These are phyloP conservation scores for Pyricularia grisea DNA, from an alignment of 2,329 filamentous ascomycete genomes.

Conservation along the genomic window DNA sequence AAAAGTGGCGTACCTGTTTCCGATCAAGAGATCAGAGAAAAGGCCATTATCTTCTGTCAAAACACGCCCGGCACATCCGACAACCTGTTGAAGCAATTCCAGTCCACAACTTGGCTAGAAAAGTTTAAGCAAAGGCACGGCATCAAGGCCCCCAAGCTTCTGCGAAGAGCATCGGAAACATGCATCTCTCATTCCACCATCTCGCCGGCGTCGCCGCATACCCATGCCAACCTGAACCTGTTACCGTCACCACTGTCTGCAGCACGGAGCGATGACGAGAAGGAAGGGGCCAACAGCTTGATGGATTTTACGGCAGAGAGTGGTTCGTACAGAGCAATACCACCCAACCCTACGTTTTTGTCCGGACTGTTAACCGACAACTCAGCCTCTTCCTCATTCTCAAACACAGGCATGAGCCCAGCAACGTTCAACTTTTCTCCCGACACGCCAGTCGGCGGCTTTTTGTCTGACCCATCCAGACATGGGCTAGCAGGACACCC, in stretches of 20 bases:
- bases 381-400: constrained; percentile 52
- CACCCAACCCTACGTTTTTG: constrained; percentile 60
- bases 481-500: constrained; percentile 26
- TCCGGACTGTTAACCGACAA: constrained; percentile 49
- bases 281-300: constrained; percentile 43
- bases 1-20: constrained; percentile 69
- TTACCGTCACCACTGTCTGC: constrained; percentile 64
- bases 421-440: constrained; percentile 69
- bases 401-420: constrained; percentile 63
- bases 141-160: constrained; percentile 35
- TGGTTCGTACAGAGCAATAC: constrained; percentile 46
- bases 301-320: constrained; percentile 47
- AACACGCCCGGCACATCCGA: background rate
- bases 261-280: constrained; percentile 48
- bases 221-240: constrained; percentile 34
- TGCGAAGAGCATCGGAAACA: constrained; percentile 51
- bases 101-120: constrained; percentile 67
- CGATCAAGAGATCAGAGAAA: constrained; percentile 76
- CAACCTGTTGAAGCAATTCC: background rate
- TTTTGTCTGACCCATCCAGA: constrained; percentile 33
- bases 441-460: constrained; percentile 59
- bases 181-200: constrained; percentile 61
- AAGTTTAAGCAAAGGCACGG: constrained; percentile 91
- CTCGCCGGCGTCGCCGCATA: constrained; percentile 62
- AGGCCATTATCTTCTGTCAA: constrained; percentile 67